Evolutionary conservation across 1,284 basidiomycete genomes (phyloP).

Genomic region (Melampsora abietis-canadensis): DNA sequence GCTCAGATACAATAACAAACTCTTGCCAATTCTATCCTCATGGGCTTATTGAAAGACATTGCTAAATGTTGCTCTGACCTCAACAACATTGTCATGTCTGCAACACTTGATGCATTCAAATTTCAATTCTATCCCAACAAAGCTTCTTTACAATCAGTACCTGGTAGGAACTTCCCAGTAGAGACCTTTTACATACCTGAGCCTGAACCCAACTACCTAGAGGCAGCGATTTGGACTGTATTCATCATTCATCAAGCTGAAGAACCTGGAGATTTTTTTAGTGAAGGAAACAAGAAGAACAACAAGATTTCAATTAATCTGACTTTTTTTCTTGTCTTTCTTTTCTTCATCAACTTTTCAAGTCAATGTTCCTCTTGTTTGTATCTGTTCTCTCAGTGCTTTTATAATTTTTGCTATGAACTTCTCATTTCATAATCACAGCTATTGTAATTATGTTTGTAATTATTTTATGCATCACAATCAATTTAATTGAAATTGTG

Average conservation of each 20-base stretch:
- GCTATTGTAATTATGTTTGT: too few relatives aligned
- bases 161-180: constrained; percentile 92
- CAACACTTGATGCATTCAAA: constrained; percentile 92
- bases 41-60: constrained; percentile 78
- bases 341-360: too few relatives aligned
- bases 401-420: too few relatives aligned
- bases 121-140: constrained; percentile 89
- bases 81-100: constrained; percentile 98
- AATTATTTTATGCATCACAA: too few relatives aligned
- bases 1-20: constrained; percentile 99
- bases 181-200: constrained; percentile 93
- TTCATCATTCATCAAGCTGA: constrained; percentile 97
- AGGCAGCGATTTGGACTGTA: constrained; percentile 93
- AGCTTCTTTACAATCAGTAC: constrained; percentile 91
- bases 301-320: too few relatives aligned
- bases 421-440: too few relatives aligned
- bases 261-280: constrained; percentile 87
- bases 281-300: too few relatives aligned
- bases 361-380: too few relatives aligned
- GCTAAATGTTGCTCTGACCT: constrained; percentile 78
- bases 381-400: too few relatives aligned
- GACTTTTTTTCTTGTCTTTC: too few relatives aligned
- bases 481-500: too few relatives aligned
- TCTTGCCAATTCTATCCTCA: constrained; percentile 94
- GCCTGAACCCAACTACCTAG: constrained; percentile 93